Evolutionary conservation across 352 stramenopile genomes (phyloP).

Genomic region (Pythium insidiosum): DNA sequence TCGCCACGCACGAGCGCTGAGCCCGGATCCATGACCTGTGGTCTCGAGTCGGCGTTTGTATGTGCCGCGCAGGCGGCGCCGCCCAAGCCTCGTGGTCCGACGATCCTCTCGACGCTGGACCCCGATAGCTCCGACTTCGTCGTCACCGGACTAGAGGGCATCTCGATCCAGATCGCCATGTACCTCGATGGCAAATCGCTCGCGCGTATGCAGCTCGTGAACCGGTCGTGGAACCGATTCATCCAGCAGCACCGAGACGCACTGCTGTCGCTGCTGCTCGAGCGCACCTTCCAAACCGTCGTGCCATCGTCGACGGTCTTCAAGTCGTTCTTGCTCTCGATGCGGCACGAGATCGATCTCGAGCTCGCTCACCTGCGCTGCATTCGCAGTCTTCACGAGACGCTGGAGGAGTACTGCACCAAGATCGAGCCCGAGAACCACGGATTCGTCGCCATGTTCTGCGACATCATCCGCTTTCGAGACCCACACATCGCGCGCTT

Average conservation of each 20-base stretch:
- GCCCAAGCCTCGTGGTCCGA: too few species aligned
- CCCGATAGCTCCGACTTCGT: conserved; percentile 19
- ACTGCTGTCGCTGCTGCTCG: conserved; percentile 31
- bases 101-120: too few species aligned
- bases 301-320: conserved; percentile 34
- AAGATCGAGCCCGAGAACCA: conserved; percentile 30
- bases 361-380: conserved; percentile 41
- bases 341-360: conserved; percentile 26
- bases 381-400: conserved; percentile 24
- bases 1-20: too few species aligned
- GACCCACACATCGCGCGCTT: conserved; percentile 45
- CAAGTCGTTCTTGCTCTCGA: conserved; percentile 46
- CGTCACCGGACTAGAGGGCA: conserved; percentile 30
- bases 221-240: conserved; percentile 27
- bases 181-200: conserved; percentile 46
- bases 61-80: too few species aligned
- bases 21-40: too few species aligned
- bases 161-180: conserved; percentile 39
- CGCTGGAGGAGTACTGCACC: conserved; percentile 47
- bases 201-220: conserved; percentile 30
- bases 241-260: conserved; percentile 24
- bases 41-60: too few species aligned
- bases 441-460: conserved; percentile 75
- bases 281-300: conserved; percentile 27
- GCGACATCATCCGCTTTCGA: conserved; percentile 61